Conservation (phyloP, 1,284 basidiomycete genomes). For the Trametes versicolor region DNA sequence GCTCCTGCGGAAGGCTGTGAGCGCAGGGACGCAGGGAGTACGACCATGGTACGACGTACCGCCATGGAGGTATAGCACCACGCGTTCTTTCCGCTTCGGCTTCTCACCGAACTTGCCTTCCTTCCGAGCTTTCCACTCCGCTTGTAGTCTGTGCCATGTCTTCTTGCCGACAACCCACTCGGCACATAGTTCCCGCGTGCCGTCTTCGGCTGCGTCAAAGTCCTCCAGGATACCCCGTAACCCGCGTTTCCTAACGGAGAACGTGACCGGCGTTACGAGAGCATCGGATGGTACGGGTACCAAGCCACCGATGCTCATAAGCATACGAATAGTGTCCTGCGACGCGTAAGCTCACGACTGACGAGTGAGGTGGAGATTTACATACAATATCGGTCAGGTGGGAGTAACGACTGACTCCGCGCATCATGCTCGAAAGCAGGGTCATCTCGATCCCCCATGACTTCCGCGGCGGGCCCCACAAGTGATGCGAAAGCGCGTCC, state of each 20-base stretch:
- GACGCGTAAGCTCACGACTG: constrained; percentile 17
- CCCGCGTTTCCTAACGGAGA: constrained; percentile 78
- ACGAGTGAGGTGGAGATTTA: constrained; percentile 24
- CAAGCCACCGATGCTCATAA: constrained; percentile 85
- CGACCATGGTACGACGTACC: constrained; percentile 61
- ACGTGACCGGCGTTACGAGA: constrained; percentile 95
- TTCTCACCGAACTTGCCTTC: constrained; percentile 31
- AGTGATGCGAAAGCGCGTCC: constrained; percentile 76
- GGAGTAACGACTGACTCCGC: constrained; percentile 86
- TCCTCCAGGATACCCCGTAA: constrained; percentile 83
- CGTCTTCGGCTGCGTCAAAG: constrained; percentile 79
- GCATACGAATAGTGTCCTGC: constrained; percentile 77
- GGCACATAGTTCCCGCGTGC: constrained; percentile 84
- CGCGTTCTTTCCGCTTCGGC: constrained; percentile 70
- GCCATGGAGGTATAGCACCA: constrained; percentile 95
- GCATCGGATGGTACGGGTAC: constrained; percentile 94
- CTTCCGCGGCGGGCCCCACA: constrained; percentile 85
- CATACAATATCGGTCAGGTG: constrained; percentile 87
- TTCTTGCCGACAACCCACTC: constrained; percentile 97
- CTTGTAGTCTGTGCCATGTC: constrained; percentile 89
- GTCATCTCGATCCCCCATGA: constrained; percentile 94
- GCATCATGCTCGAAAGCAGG: constrained; percentile 83
- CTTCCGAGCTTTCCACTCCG: constrained; percentile 73
- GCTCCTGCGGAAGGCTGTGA: constrained; percentile 63
- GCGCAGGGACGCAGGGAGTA: not conserved